phyloP scores from a whole-genome alignment of 306 rosid species.

The Carpinus fangiana region DNA sequence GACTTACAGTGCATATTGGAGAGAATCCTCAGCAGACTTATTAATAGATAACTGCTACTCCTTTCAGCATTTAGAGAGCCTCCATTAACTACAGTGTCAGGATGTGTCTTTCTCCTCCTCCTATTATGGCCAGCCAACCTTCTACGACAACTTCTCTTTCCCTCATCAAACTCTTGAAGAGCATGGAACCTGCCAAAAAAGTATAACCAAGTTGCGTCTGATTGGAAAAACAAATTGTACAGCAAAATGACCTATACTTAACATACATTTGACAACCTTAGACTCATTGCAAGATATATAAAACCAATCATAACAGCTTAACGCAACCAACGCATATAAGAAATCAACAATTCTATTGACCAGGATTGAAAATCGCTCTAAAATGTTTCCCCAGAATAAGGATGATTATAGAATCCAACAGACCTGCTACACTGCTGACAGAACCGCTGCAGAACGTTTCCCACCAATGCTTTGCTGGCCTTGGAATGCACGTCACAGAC shows the following conservation, averaged over 20 bases:
- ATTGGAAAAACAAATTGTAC: constrained; percentile 29
- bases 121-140: constrained; percentile 87
- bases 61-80: constrained; percentile 62
- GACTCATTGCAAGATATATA: not conserved
- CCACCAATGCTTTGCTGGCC: constrained; percentile 73
- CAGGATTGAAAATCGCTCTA: constrained; percentile 4
- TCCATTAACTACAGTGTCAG: constrained; percentile 62
- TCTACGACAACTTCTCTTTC: constrained; percentile 92
- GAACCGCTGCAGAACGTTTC: constrained; percentile 78
- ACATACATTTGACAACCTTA: constrained; percentile 7
- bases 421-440: constrained; percentile 98
- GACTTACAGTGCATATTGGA: constrained; percentile 75
- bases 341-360: constrained; percentile 6
- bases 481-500: constrained; percentile 87
- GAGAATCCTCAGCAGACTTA: constrained; percentile 71
- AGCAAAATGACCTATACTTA: constrained; percentile 6
- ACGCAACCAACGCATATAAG: constrained; percentile 8
- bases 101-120: constrained; percentile 81
- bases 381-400: constrained; percentile 18
- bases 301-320: not conserved
- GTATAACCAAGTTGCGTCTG: constrained; percentile 29
- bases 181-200: constrained; percentile 75
- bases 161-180: constrained; percentile 94
- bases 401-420: constrained; percentile 35
- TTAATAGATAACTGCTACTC: constrained; percentile 65